Percentiles rank a stretch among this genome's conserved stretches.
phyloP scores from a whole-genome alignment of 2,329 filamentous ascomycete species.

The Cadophora gregata region DNA sequence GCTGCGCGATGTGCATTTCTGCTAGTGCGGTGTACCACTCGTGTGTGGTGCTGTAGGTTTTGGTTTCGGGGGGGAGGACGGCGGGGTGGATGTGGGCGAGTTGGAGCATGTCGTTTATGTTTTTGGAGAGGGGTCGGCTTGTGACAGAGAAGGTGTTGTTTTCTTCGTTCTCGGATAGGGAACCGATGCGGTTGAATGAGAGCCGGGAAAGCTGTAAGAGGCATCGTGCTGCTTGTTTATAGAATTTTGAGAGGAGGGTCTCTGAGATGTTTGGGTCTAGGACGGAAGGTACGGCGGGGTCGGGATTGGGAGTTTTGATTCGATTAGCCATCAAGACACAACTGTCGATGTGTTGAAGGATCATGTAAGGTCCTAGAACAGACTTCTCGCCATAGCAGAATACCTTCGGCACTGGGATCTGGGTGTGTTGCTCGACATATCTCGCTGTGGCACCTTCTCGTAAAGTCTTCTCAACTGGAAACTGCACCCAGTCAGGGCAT shows the following conservation, averaged over 20 bases:
- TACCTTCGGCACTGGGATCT: slow-evolving; percentile 28
- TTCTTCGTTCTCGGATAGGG: not conserved
- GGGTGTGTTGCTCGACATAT: slow-evolving; percentile 27
- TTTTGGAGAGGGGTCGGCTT: slow-evolving; percentile 25
- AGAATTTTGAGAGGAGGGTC: slow-evolving; percentile 8
- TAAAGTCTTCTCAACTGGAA: slow-evolving; percentile 31
- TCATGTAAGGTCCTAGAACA: slow-evolving; percentile 31
- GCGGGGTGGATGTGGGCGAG: slow-evolving; percentile 21
- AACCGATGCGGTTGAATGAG: slow-evolving; percentile 10
- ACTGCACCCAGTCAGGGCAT: slow-evolving; percentile 24
- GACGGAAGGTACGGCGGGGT: slow-evolving; percentile 42
- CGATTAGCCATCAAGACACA: slow-evolving; percentile 43
- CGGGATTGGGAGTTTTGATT: slow-evolving; percentile 40
- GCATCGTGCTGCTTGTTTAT: not conserved
- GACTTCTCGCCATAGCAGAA: slow-evolving; percentile 29
- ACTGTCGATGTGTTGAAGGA: slow-evolving; percentile 33
- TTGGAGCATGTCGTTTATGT: slow-evolving; percentile 30
- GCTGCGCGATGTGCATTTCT: slow-evolving; percentile 47
- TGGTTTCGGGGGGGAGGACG: slow-evolving; percentile 20
- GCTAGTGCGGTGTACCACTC: slow-evolving; percentile 29
- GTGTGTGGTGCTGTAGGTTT: slow-evolving; percentile 20
- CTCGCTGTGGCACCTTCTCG: slow-evolving; percentile 26
- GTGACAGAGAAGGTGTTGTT: not conserved
- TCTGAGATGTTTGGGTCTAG: slow-evolving; percentile 39
- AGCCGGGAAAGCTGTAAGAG: slow-evolving; percentile 2